Evolutionary conservation across 2,329 filamentous ascomycete species (phyloP).

Genomic region (Cordyceps cateniannulata): DNA sequence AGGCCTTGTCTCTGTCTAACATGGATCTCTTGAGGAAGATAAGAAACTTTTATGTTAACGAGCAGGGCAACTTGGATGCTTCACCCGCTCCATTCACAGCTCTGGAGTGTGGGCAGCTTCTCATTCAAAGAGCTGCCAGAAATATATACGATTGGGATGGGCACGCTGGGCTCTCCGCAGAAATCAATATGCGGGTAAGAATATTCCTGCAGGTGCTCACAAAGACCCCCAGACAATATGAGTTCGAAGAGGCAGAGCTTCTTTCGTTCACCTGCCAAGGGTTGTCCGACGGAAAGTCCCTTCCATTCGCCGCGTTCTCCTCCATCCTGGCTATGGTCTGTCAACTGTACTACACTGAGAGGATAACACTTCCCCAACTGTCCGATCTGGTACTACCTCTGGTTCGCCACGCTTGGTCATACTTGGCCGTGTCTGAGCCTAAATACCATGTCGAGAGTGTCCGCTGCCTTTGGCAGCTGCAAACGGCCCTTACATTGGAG

Average conservation of each 20-base stretch:
- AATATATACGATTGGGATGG: constrained; percentile 43
- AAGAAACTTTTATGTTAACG: constrained; percentile 59
- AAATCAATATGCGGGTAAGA: constrained; percentile 51
- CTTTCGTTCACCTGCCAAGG: constrained; percentile 45
- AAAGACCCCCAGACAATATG: constrained; percentile 41
- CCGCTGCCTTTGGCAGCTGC: constrained; percentile 77
- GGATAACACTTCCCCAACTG: constrained; percentile 46
- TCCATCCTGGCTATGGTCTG: constrained; percentile 53
- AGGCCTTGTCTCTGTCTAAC: constrained; percentile 19
- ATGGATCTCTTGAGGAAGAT: constrained; percentile 55
- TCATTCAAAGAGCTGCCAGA: constrained; percentile 53
- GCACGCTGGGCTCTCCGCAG: constrained; percentile 33
- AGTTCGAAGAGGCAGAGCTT: constrained; percentile 39
- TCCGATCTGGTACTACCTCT: constrained; percentile 61
- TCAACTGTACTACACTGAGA: constrained; percentile 47
- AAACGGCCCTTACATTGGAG: constrained; percentile 59
- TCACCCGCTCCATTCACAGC: constrained; percentile 52
- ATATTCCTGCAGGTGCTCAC: constrained; percentile 52
- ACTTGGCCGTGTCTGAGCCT: constrained; percentile 72
- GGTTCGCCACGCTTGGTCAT: constrained; percentile 69
- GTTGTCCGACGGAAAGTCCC: constrained; percentile 29
- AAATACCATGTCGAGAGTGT: constrained; percentile 95
- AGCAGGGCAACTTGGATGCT: constrained; percentile 63
- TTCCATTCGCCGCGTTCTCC: constrained; percentile 51
- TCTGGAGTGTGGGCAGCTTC: constrained; percentile 50